Base-by-base conservation (phyloP, 441 rosid species). In the Euphorbia schlechtendalii region DNA sequence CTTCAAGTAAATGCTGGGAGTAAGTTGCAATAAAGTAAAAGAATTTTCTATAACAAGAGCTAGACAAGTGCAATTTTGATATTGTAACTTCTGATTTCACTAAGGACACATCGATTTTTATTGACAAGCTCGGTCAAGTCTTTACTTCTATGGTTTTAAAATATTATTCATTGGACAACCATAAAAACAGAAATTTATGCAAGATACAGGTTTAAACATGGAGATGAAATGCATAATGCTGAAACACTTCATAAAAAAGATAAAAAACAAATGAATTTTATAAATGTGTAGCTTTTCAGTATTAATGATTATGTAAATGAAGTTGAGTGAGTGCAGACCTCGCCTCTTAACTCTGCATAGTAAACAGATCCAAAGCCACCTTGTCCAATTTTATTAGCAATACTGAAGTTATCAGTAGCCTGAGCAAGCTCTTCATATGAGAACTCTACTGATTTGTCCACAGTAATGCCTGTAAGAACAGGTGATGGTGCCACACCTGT, bases 341-440 rank as follows among this genome's bases (percentile, higher is more conserved):
- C 96, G 75, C 94, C 96, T 83, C 97, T 81, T 13, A 90, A 80
- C 71, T 83, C 91, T 55, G 99, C 99, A 73, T 86, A 90, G 78
- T 83, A 93, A 65, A 94, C 96, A 68, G 85, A 79, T 25, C 97
- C 99, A 59, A 88, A 94, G 69, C 99, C 97, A 65, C 97, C 97
- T 78, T 83, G 64, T 14, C 99, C 97, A 18, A 94, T 94, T 83
- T 89, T 90, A 72, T 84, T 73, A 48, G 97, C 86, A 77, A 86
- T 21, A 76, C 83, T 90, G 76, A 93, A 93, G 74, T 82, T 88
- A 71, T 73, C 67, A 13, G 74, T 72, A 27, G 74, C 77, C 72
- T 54, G 69, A 15, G 80, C 69, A 61, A 73, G 80, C 63, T 76
- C 80, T 66, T 73, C 74, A 70, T 73, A 77, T 22, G 78, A 72